Percentiles rank a stretch among this genome's conserved stretches.
Evolutionary conservation across 2,329 filamentous ascomycete genomes (phyloP).

Genomic region (Penicillium brasilianum): DNA sequence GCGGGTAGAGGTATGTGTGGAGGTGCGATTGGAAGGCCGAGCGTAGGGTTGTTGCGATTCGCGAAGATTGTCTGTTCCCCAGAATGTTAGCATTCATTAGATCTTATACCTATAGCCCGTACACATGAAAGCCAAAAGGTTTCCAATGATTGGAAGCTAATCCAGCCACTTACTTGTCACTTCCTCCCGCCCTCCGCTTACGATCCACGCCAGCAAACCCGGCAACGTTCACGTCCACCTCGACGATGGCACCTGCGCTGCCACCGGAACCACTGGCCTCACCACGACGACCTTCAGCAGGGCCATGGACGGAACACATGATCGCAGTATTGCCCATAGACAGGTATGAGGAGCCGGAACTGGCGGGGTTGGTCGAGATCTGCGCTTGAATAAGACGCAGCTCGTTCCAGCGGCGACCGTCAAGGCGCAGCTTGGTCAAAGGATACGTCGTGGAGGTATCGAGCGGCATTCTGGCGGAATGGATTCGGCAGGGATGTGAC

Average conservation of each 20-base stretch:
- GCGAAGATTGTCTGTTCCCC: slow-evolving; percentile 67
- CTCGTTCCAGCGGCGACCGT: slow-evolving; percentile 94
- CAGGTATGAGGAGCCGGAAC: slow-evolving; percentile 90
- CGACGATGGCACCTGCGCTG: slow-evolving; percentile 67
- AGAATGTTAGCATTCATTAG: slow-evolving; percentile 2
- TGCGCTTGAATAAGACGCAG: slow-evolving; percentile 85
- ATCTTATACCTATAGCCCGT: background rate
- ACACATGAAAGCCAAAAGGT: background rate
- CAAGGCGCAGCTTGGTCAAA: slow-evolving; percentile 80
- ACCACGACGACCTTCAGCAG: slow-evolving; percentile 68
- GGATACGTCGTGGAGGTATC: slow-evolving; percentile 91
- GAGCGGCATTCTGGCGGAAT: slow-evolving; percentile 72
- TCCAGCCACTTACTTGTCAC: slow-evolving; percentile 71
- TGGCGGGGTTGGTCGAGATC: slow-evolving; percentile 88
- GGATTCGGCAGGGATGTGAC: background rate
- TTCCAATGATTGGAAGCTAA: background rate
- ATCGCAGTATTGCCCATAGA: slow-evolving; percentile 98
- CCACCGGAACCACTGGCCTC: slow-evolving; percentile 52
- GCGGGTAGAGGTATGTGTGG: slow-evolving; percentile 86
- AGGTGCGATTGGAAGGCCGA: slow-evolving; percentile 77
- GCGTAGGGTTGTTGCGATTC: slow-evolving; percentile 68
- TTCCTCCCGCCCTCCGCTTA: slow-evolving; percentile 70
- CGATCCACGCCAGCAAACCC: slow-evolving; percentile 88
- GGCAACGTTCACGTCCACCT: slow-evolving; percentile 81
- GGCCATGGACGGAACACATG: slow-evolving; percentile 88